These are phyloP conservation scores for Penicillium soppii DNA, from an alignment of 495 filamentous ascomycete species.

Conservation along the genomic window DNA sequence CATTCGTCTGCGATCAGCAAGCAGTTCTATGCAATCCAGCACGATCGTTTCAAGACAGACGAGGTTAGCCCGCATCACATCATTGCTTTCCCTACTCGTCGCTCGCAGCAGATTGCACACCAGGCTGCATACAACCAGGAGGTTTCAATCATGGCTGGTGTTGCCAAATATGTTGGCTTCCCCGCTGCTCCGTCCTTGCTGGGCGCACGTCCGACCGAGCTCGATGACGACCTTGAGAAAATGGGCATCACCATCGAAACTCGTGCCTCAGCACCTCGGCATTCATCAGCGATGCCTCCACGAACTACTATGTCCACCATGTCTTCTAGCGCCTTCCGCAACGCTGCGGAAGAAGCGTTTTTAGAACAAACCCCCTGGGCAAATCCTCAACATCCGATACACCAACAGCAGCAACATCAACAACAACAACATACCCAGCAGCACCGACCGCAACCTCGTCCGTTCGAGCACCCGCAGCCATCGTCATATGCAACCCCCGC, in stretches of 20 bases:
- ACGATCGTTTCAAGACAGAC: slow-evolving; percentile 81
- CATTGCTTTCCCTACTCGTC: slow-evolving; percentile 68
- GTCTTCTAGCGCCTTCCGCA: slow-evolving; percentile 37
- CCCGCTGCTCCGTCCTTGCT: slow-evolving; percentile 86
- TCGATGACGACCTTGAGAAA: slow-evolving; percentile 82
- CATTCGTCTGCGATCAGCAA: slow-evolving; percentile 78
- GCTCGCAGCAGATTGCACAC: slow-evolving; percentile 69
- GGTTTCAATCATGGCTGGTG: slow-evolving; percentile 83
- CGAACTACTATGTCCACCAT: slow-evolving; percentile 37
- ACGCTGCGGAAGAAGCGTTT: slow-evolving; percentile 77
- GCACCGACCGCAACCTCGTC: slow-evolving; percentile 34
- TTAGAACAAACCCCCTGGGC: slow-evolving; percentile 84
- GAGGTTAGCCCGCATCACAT: slow-evolving; percentile 77
- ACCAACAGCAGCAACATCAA: slow-evolving; percentile 49
- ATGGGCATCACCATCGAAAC: slow-evolving; percentile 61
- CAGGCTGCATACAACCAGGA: slow-evolving; percentile 91
- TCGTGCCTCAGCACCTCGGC: slow-evolving; percentile 24
- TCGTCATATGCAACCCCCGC: slow-evolving; percentile 52
- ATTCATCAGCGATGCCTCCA: slow-evolving; percentile 24
- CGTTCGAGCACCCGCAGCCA: slow-evolving; percentile 28
- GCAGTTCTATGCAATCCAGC: slow-evolving; percentile 86
- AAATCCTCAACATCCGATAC: slow-evolving; percentile 80
- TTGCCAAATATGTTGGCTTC: slow-evolving; percentile 93
- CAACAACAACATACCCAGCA: slow-evolving; percentile 33
- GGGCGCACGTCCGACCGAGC: slow-evolving; percentile 66